Percentiles rank a stretch among this genome's conserved stretches.
phyloP scores from a whole-genome alignment of 2,329 filamentous ascomycete species.

The Fusarium sp. region DNA sequence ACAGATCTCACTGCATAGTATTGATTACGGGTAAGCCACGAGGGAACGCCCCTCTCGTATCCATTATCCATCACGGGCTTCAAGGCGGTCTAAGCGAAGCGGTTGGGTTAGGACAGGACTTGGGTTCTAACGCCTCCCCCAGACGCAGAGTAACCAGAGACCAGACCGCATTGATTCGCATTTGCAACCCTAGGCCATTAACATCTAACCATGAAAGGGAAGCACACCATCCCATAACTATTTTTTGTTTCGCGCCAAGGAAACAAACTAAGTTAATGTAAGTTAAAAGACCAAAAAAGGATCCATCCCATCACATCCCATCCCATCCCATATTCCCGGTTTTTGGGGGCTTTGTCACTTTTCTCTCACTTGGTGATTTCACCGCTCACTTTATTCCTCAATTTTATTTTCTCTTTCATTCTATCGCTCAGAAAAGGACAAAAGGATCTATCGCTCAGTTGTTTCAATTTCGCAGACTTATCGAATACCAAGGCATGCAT shows the following conservation, averaged over 20 bases:
- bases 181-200: slow-evolving; percentile 37
- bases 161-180: slow-evolving; percentile 39
- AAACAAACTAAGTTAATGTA: slow-evolving; percentile 28
- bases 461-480: neutral
- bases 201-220: slow-evolving; percentile 32
- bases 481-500: slow-evolving; percentile 4
- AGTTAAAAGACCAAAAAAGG: slow-evolving; percentile 11
- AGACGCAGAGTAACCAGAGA: slow-evolving; percentile 29
- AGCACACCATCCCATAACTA: slow-evolving; percentile 24
- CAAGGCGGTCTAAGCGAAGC: slow-evolving; percentile 46
- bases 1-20: slow-evolving; percentile 28
- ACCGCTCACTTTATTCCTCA: slow-evolving; percentile 25
- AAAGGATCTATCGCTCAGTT: neutral
- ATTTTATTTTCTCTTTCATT: slow-evolving; percentile 7
- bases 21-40: slow-evolving; percentile 40
- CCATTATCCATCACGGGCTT: slow-evolving; percentile 40
- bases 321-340: slow-evolving; percentile 27
- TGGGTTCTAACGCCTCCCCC: slow-evolving; percentile 26
- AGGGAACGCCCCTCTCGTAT: slow-evolving; percentile 24
- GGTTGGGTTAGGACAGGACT: neutral
- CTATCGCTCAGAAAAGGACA: neutral
- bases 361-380: slow-evolving; percentile 15
- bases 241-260: slow-evolving; percentile 30
- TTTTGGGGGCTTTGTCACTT: slow-evolving; percentile 7
- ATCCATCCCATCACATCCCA: neutral